Percentiles rank a stretch among this genome's conserved stretches.
phyloP scores from a whole-genome alignment of 2,329 filamentous ascomycete species.

The Monilinia aucupariae region DNA sequence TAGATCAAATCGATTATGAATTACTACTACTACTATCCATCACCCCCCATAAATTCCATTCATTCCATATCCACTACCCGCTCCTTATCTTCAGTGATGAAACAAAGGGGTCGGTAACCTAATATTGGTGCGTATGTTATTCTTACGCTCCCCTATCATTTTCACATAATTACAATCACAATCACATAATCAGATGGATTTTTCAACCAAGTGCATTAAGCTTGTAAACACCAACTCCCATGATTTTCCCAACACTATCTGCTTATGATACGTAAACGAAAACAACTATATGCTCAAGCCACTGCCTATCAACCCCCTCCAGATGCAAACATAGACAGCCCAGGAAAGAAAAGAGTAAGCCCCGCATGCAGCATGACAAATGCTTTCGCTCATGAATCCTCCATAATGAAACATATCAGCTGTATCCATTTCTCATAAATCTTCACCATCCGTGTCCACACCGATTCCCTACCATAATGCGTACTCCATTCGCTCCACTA shows the following conservation, averaged over 20 bases:
- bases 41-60: too few relatives aligned
- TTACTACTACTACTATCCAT: too few relatives aligned
- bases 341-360: slow-evolving; percentile 1
- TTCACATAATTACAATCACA: too few relatives aligned
- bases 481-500: neutral
- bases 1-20: too few relatives aligned
- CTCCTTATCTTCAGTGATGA: too few relatives aligned
- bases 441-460: neutral
- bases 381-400: neutral
- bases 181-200: neutral
- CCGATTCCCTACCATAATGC: neutral
- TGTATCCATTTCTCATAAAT: neutral
- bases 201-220: slow-evolving; percentile 1
- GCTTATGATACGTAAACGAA: neutral
- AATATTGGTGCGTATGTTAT: too few relatives aligned
- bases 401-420: neutral
- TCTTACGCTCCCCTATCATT: too few relatives aligned
- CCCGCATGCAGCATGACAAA: slow-evolving; percentile 1
- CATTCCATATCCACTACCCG: too few relatives aligned
- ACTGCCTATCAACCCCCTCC: neutral
- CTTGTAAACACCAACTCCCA: neutral
- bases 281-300: neutral
- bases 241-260: slow-evolving; percentile 1
- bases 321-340: neutral
- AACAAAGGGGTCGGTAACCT: too few relatives aligned